Conservation (phyloP, 306 rosid species). For the Prunus kanzakura region DNA sequence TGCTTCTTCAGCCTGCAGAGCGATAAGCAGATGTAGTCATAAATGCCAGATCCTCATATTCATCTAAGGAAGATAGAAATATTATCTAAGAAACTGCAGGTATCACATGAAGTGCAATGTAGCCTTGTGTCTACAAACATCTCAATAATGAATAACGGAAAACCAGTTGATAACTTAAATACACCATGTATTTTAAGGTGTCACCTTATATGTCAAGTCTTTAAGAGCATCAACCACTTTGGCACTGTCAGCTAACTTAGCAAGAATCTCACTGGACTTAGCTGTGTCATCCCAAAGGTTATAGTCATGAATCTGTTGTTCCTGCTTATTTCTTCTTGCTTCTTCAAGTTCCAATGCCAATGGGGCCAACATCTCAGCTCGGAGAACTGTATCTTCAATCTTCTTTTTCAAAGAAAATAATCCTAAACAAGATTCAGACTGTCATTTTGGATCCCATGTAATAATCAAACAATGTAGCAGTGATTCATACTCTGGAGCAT, state of each 20-base stretch:
- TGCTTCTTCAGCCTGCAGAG: slow-evolving; percentile 79
- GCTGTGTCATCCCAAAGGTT: slow-evolving; percentile 79
- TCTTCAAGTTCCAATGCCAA: slow-evolving; percentile 75
- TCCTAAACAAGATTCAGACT: slow-evolving; percentile 37
- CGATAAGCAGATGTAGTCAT: background rate
- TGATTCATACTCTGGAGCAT: background rate
- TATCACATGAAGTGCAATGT: background rate
- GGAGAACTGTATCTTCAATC: slow-evolving; percentile 69
- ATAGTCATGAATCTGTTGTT: slow-evolving; percentile 54
- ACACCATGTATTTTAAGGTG: slow-evolving; percentile 9
- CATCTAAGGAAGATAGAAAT: background rate
- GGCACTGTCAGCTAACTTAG: slow-evolving; percentile 65
- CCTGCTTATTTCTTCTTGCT: slow-evolving; percentile 61
- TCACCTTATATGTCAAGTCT: slow-evolving; percentile 75
- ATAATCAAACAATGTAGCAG: background rate
- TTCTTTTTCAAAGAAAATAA: slow-evolving; percentile 71
- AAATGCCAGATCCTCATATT: slow-evolving; percentile 3
- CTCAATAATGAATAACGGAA: background rate
- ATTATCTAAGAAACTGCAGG: background rate
- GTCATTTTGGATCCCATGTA: slow-evolving; percentile 12
- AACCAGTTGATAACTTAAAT: background rate
- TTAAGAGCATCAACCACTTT: slow-evolving; percentile 72
- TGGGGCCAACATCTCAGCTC: slow-evolving; percentile 69
- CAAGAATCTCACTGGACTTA: slow-evolving; percentile 65
- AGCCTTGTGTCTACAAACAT: background rate